A percentile compares a stretch with the other conserved stretches of the same genome.
These are phyloP conservation scores for Trichosporon faecale DNA, from an alignment of 1,284 basidiomycete species.

Conservation along the genomic window DNA sequence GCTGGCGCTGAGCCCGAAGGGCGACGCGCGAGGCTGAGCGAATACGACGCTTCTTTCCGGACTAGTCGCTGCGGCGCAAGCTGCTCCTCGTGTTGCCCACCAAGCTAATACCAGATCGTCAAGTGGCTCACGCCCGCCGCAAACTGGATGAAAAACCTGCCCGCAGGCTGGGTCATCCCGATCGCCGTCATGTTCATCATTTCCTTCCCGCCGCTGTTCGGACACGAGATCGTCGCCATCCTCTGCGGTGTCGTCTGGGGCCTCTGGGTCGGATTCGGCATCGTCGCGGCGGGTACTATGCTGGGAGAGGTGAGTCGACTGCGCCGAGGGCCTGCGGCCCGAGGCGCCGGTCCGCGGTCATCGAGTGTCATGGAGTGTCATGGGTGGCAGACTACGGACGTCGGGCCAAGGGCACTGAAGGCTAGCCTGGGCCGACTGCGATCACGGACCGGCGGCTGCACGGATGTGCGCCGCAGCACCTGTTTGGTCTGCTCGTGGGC, in stretches of 20 bases:
- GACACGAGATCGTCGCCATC: slow-evolving; percentile 49
- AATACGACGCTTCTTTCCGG: no score
- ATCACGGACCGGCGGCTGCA: neutral
- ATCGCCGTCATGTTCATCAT: slow-evolving; percentile 60
- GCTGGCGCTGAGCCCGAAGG: no score
- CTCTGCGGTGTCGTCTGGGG: slow-evolving; percentile 49
- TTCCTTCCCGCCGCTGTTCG: slow-evolving; percentile 51
- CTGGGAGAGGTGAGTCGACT: slow-evolving; percentile 43
- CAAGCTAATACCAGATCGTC: slow-evolving; percentile 60
- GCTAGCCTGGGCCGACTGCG: neutral
- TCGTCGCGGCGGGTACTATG: slow-evolving; percentile 40
- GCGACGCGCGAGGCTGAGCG: no score
- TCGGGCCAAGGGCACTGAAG: neutral
- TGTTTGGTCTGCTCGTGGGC: no score
- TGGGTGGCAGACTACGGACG: no score
- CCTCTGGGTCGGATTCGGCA: slow-evolving; percentile 49
- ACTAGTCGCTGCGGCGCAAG: no score
- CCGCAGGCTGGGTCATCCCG: slow-evolving; percentile 74
- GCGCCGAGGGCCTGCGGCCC: no score
- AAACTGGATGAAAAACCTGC: slow-evolving; percentile 59
- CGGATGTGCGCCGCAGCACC: no score
- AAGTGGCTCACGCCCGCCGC: slow-evolving; percentile 64
- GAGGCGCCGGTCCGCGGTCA: no score
- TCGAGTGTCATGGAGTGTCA: no score
- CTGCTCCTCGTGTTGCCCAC: no score